These are phyloP conservation scores for Wallacemonas rigidus DNA, from an alignment of 208 protist species.

Conservation along the genomic window DNA sequence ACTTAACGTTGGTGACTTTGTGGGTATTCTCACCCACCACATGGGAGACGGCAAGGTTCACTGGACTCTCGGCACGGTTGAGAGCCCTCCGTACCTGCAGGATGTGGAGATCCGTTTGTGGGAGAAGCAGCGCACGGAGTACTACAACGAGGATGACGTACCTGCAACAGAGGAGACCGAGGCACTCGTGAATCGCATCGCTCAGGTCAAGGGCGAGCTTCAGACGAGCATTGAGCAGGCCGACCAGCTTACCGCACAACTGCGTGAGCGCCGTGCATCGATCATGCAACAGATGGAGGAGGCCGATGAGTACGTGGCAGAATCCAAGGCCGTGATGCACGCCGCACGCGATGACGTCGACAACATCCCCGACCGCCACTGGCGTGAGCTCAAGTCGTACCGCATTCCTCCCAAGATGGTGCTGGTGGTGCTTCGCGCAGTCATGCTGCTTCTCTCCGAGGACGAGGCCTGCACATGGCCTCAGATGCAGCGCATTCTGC, in stretches of 20 bases:
- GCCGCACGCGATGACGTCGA: slow-evolving; percentile 76
- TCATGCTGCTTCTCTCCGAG: slow-evolving; percentile 87
- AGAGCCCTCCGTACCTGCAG: slow-evolving; percentile 63
- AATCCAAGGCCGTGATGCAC: slow-evolving; percentile 58
- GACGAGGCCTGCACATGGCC: slow-evolving; percentile 76
- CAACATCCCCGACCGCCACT: slow-evolving; percentile 74
- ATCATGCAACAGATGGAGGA: slow-evolving; percentile 63
- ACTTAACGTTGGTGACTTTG: slow-evolving; percentile 75
- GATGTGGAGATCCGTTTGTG: slow-evolving; percentile 80
- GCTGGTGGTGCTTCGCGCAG: slow-evolving; percentile 69
- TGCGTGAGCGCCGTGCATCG: slow-evolving; percentile 53
- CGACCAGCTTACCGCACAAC: slow-evolving; percentile 57
- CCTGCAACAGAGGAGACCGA: slow-evolving; percentile 48
- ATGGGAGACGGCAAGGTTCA: slow-evolving; percentile 55
- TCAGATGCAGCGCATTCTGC: slow-evolving; percentile 82
- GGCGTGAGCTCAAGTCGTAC: slow-evolving; percentile 91
- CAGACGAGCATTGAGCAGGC: slow-evolving; percentile 65
- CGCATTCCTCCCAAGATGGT: slow-evolving; percentile 83
- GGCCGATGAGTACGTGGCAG: slow-evolving; percentile 60
- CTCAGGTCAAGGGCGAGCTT: slow-evolving; percentile 53
- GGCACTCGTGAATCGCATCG: slow-evolving; percentile 62
- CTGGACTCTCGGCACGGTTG: slow-evolving; percentile 81
- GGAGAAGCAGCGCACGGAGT: slow-evolving; percentile 54
- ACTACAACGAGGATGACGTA: slow-evolving; percentile 47
- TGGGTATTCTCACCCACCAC: slow-evolving; percentile 64